Evolutionary conservation across 2,329 filamentous ascomycete genomes (phyloP), one percentile per base, ranked within the genome.

Genomic region (Hawksworthiomyces lignivorus): DNA sequence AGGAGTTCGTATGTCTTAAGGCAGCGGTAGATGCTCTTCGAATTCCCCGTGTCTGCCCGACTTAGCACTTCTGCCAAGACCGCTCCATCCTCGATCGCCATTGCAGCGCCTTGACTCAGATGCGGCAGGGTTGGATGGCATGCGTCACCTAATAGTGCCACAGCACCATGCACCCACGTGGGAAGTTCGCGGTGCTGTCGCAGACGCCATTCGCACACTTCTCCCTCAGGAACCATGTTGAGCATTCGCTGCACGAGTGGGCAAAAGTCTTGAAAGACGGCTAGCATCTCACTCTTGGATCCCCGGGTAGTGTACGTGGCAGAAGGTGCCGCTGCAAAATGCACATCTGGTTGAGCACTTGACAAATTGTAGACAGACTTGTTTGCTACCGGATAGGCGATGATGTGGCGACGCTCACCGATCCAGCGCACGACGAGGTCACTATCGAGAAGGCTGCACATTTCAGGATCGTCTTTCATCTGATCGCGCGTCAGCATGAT

Each of bases 401-500:
- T 85, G 58, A 87, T 83, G 60, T 89, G 85, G 1, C 82, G 72
- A 51, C 75, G 75, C 55, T 80, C 78, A 24, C 84, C 84, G 39
- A 89, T 82, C 84, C 84, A 89, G 37, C 85, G 74, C 29, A 79
- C 80, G 3, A 83, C 83, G 36, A 72, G 68, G 53, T 87, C 75
- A 32, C 72, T 69, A 50, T 85, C 76, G 18, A 89, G 68, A 9
- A 88, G 69, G n/a, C 64, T 69, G 40, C 82, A 65, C 36, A 87
- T 67, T 49, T 85, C 81, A 0, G 82, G 72, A 51, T 88, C 82
- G 18, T 73, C 51, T 43, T 69, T 48, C 75, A 89, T 83, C 45
- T 82, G 69, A 22, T 76, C 70, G 11, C 84, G 75, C 2, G 72
- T 75, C 15, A 89, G 70, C 75, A 89, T 83, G 60, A 89, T 85